Conservation (phyloP, 495 filamentous ascomycete species). For the Aspergillus funiculosus region DNA sequence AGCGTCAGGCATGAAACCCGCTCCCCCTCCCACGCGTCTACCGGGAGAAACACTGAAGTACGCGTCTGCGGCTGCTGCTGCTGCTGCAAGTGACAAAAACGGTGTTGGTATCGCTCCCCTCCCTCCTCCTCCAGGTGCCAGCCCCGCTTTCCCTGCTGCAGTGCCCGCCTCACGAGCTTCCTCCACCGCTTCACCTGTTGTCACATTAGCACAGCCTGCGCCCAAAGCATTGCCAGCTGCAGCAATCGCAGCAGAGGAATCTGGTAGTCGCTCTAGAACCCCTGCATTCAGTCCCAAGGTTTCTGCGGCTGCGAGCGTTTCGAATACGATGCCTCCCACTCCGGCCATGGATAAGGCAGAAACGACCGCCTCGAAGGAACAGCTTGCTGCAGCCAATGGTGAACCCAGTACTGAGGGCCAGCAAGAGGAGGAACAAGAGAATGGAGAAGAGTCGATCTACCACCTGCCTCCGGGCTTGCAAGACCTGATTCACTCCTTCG, state of each 20-base stretch:
- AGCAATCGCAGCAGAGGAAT: conserved; percentile 32
- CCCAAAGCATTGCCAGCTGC: conserved; percentile 37
- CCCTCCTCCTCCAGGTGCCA: conserved; percentile 73
- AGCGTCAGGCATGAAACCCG: conserved; percentile 82
- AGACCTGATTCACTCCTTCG: conserved; percentile 85
- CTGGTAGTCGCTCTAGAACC: conserved; percentile 44
- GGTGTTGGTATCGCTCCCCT: conserved; percentile 86
- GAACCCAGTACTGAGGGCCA: conserved; percentile 31
- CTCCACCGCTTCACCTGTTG: conserved; percentile 49
- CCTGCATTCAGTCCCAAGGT: conserved; percentile 41
- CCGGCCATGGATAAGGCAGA: conserved; percentile 43
- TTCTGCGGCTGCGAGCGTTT: conserved; percentile 21
- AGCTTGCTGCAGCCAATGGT: conserved; percentile 30
- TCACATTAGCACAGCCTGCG: conserved; percentile 49
- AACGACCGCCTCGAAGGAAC: conserved; percentile 19
- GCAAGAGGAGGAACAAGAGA: conserved; percentile 29
- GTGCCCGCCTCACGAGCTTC: conserved; percentile 42
- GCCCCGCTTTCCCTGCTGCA: conserved; percentile 41
- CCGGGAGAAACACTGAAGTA: conserved; percentile 92
- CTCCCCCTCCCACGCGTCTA: conserved; percentile 73
- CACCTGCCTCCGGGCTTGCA: conserved; percentile 87
- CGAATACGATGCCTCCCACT: conserved; percentile 37
- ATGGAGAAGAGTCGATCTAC: conserved; percentile 78
- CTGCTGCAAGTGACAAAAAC: conserved; percentile 84
- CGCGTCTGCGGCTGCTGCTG: conserved; percentile 90